Base-by-base conservation (phyloP, 345 rosid species). In the Kandelia obovata region DNA sequence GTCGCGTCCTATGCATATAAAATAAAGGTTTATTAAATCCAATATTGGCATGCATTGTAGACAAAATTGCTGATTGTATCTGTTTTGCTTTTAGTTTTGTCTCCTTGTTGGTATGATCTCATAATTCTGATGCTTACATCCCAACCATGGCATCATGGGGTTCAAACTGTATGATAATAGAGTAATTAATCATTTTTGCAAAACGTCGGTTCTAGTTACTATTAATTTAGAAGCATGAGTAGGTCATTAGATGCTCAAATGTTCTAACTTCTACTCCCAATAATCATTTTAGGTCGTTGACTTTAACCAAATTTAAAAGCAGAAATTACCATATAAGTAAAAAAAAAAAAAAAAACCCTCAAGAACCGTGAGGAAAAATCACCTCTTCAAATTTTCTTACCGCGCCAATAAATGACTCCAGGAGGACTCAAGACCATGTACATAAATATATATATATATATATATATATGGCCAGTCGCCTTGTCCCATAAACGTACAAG, bases 41-140 rank as follows among this genome's bases (percentile, higher is more conserved):
- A 46, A 26, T 62, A n/a, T 56, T 56, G 57, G 52, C 27, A 27
- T 19, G 8, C 52, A 64, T 67, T 34, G 32, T 31, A 62, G 64
- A 77, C 71, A 65, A 55, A 73, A 27, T 65, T 62, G 60, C 66
- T 73, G 70, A 70, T 74, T 58, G 58, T 67, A 70, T 82, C 62
- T 56, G 16, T 49, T 53, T 61, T 66, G 55, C 75, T 68, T 69
- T 25, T 66, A 62, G 67, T 20, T 53, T 71, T 80, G 73, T 75
- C 75, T 32, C 66, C 65, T 32, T 37, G 67, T 56, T 31, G 59
- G 53, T 53, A 70, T 67, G 71, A 21, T 47, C 32, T 65, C 69
- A 70, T 49, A 58, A 68, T 65, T 69, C 68, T 26, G 78, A 76
- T 74, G 79, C 70, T 68, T 51, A 75, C 83, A 68, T 78, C 66